Base-by-base conservation (phyloP, 805 yeast genomes). In the Phaffomyces opuntiae region DNA sequence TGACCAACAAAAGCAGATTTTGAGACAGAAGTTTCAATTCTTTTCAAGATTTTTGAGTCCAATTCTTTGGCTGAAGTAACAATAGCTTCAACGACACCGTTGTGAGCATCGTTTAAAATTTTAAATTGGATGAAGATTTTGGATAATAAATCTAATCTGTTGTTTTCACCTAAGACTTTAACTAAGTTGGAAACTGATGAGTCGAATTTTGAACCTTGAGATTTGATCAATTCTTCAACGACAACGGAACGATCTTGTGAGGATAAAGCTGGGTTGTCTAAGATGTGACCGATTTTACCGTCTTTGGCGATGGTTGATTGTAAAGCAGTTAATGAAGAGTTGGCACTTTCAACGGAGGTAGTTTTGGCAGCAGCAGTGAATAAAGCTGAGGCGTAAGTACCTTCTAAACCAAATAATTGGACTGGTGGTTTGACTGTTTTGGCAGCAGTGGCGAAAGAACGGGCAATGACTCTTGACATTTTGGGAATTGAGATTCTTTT, bases 351-450 rank as follows among this genome's bases (percentile, higher is more conserved):
- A 57, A 89, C 72, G 9, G 87, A 73, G 33, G 95, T 78, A 57
- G 80, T 80, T 75, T 87, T 83, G 55, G 83, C 83, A 47, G 98
- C 83, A 21, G 98, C 97, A 45, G 90, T 75, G 80, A 82, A 91
- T 60, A 93, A 78, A 42, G 99, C 96, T 48, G 88, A 78, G 57
- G 98, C 99, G 69, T 91, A 91, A 54, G 98, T 89, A 64, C 98
- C 99, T 57, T 90, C 97, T 57, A 91, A 72, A 53, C 98, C 98
- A 62, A 78, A 91, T 66, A 91, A 77, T 77, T 89, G 96, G 53
- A 91, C 86, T 47, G 98, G 97, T 44, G 95, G 89, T 69, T 81
- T 83, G 61, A 77, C 78, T 48, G 77, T 49, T 61, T 73, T 70
- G 61, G 81, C 67, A 56, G 87, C 83, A 49, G 90, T 69, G 62